Conservation (phyloP, 192 early-diverging fungal species). For the Pilaira anomala region DNA sequence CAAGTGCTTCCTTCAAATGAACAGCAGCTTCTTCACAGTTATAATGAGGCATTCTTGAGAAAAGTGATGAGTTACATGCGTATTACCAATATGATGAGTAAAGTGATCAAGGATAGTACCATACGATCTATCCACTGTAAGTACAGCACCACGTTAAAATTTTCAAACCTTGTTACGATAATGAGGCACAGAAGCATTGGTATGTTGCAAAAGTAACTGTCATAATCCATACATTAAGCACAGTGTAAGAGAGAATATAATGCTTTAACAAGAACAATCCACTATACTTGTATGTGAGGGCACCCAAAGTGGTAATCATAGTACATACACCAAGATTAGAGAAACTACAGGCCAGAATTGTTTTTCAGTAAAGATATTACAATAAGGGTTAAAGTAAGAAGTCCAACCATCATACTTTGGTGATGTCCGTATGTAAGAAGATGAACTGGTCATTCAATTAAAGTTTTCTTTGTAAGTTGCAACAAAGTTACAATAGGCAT, state of each 20-base stretch:
- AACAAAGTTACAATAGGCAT: constrained; percentile 67
- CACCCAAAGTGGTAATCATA: constrained; percentile 49
- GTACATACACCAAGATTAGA: constrained; percentile 66
- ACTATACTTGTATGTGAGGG: constrained; percentile 48
- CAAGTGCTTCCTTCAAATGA: constrained; percentile 74
- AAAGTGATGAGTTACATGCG: constrained; percentile 94
- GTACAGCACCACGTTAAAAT: constrained; percentile 86
- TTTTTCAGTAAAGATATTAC: constrained; percentile 75
- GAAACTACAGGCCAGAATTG: constrained; percentile 65
- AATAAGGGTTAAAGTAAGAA: constrained; percentile 81
- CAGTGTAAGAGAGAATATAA: constrained; percentile 85
- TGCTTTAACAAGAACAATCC: constrained; percentile 63
- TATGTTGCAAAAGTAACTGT: constrained; percentile 92
- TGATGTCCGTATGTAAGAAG: constrained; percentile 77
- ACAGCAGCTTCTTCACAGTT: constrained; percentile 82
- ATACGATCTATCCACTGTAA: constrained; percentile 85
- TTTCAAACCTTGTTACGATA: constrained; percentile 79
- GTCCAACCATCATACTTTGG: constrained; percentile 58
- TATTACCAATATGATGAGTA: constrained; percentile 76
- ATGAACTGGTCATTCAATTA: constrained; percentile 86
- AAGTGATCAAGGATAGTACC: constrained; percentile 82
- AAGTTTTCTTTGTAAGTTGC: constrained; percentile 59
- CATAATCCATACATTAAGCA: constrained; percentile 92
- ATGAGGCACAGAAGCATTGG: constrained; percentile 79
- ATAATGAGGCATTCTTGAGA: constrained; percentile 97